Evolutionary conservation across 139 green algal genomes (phyloP).

Genomic region (Volvox reticuliferus): DNA sequence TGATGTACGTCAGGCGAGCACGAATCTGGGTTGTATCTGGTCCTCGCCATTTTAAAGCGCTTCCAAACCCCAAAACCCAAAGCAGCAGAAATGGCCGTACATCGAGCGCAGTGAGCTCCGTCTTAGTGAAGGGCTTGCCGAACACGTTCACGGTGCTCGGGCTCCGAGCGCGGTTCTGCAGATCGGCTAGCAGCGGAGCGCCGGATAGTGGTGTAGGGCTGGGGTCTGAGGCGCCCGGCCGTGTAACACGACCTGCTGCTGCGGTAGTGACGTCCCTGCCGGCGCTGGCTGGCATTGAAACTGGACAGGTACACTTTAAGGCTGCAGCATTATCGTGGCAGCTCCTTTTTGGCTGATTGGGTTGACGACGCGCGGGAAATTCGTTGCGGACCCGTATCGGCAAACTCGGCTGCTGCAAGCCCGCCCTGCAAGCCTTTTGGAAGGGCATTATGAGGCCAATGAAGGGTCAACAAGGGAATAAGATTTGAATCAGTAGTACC

Average conservation of each 20-base stretch:
- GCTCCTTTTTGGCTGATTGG: background rate
- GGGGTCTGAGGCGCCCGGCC: too few species aligned
- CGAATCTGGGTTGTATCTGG: too few species aligned
- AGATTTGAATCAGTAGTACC: too few species aligned
- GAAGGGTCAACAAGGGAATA: too few species aligned
- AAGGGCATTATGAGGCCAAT: background rate
- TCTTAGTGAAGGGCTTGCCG: slow-evolving; percentile 33
- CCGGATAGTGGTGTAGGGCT: background rate
- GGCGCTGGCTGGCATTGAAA: background rate
- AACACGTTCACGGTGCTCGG: background rate
- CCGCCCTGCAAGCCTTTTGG: background rate
- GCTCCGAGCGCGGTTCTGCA: background rate
- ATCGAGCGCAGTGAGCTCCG: slow-evolving; percentile 29
- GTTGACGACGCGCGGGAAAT: background rate
- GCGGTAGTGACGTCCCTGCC: background rate
- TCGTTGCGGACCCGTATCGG: background rate
- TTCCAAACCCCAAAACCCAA: too few species aligned
- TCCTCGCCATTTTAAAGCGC: too few species aligned
- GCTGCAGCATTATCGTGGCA: background rate
- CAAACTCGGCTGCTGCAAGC: background rate
- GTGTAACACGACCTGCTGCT: background rate
- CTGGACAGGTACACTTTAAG: background rate
- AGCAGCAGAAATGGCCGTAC: background rate
- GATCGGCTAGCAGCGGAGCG: background rate
- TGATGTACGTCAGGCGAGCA: too few species aligned